phyloP scores from a whole-genome alignment of 768 basidiomycete species.

The Boletales sp. region DNA sequence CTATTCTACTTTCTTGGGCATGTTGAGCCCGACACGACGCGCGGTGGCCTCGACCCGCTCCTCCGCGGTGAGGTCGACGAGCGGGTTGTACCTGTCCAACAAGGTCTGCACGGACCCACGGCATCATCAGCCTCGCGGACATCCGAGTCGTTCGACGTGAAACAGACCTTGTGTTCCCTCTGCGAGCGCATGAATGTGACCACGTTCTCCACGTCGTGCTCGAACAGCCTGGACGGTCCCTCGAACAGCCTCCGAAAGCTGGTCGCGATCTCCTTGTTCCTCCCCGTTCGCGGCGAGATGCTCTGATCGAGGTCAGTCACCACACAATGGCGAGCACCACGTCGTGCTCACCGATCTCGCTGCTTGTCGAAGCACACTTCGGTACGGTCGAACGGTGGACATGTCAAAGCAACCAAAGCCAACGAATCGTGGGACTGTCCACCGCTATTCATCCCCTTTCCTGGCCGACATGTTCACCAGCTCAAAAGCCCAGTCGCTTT shows the following conservation, averaged over 20 bases:
- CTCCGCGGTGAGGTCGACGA: constrained; percentile 71
- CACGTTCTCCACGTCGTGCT: constrained; percentile 54
- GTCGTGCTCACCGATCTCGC: constrained; percentile 20
- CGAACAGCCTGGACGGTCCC: constrained; percentile 10
- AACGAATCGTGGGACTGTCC: constrained; percentile 9
- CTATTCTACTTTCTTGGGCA: constrained; percentile 36
- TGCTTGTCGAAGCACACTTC: constrained; percentile 28
- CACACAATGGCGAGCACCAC: neutral
- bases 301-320: constrained; percentile 29
- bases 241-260: constrained; percentile 57
- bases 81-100: constrained; percentile 85
- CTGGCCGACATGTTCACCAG: constrained; percentile 8
- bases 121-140: too few species aligned
- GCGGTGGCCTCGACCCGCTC: constrained; percentile 85
- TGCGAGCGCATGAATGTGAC: constrained; percentile 70
- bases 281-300: constrained; percentile 30
- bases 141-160: neutral
- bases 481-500: constrained; percentile 16
- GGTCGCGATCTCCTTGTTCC: constrained; percentile 42
- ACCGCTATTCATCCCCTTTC: constrained; percentile 6
- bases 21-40: constrained; percentile 79
- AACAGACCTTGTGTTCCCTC: constrained; percentile 65
- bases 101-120: constrained; percentile 48
- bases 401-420: constrained; percentile 1
- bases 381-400: constrained; percentile 20